These are phyloP conservation scores for Syzygium malaccense DNA, from an alignment of 441 rosid genomes.

Conservation along the genomic window DNA sequence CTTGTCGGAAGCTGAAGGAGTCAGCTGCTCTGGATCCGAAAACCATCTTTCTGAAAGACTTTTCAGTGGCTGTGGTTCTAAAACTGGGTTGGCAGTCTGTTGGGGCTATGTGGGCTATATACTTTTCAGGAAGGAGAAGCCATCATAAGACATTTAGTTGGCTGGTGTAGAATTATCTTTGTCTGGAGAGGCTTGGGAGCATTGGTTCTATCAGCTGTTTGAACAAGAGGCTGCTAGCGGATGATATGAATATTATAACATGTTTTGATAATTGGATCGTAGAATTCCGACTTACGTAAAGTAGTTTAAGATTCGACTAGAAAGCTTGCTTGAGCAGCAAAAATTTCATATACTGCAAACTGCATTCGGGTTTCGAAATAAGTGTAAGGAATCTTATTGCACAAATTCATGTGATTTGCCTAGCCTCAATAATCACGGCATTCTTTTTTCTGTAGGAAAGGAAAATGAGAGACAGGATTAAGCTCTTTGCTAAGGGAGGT, in stretches of 20 bases:
- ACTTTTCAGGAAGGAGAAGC: not conserved
- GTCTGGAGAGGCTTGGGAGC: not conserved
- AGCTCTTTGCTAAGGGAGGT: conserved; percentile 64
- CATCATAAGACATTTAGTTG: not conserved
- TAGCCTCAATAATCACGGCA: not conserved
- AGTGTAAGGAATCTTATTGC: not conserved
- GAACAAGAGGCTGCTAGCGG: not conserved
- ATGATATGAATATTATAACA: not conserved
- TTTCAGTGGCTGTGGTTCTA: not conserved
- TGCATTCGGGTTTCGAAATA: not conserved
- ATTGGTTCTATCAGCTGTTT: not conserved
- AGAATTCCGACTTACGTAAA: not conserved
- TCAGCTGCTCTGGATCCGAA: not conserved
- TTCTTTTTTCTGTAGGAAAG: conserved; percentile 46
- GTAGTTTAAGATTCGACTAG: not conserved
- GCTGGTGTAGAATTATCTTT: not conserved
- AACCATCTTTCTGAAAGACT: not conserved
- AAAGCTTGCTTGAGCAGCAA: not conserved
- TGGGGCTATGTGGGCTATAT: not conserved
- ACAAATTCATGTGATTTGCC: not conserved
- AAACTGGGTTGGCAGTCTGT: not conserved
- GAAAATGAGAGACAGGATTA: conserved; percentile 71
- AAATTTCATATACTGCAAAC: not conserved
- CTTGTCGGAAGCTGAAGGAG: not conserved
- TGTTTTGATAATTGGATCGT: not conserved